Evolutionary conservation across 495 filamentous ascomycete species (phyloP), one percentile per base, ranked within the genome.

Genomic region (Sphaerosporella brunnea): DNA sequence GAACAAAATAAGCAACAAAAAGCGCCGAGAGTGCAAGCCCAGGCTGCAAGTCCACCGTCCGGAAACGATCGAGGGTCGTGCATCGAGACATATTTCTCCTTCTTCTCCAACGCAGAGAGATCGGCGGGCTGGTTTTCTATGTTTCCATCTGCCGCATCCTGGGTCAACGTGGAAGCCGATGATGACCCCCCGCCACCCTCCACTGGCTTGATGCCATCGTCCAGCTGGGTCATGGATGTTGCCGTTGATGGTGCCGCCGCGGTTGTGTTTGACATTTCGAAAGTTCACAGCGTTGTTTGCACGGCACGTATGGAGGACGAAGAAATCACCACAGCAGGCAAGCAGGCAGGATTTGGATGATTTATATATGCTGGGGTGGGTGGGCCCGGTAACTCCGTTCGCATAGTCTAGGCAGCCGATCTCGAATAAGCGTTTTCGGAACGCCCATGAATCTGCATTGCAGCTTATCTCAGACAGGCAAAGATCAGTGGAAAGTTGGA

Each of bases 41-140:
- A 84, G n/a, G 80, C 80, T 48, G 71, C 60, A 3, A 66, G 24
- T 1, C 80, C 80, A 38, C 78, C 78, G 62, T 84, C 79, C 4
- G 78, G 79, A 53, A 46, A 46, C 8, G 43, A 11, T 19, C 26
- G 9, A 5, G 43, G 43, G 20, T 36, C 13, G 43, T 46, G 43
- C 15, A 34, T n/a, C 25, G 43, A 46, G 9, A 46, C 18, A 20
- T 20, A 19, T n/a, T 25, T 34, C 25, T 46, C 43, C 3, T 46
- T 15, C 4, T 35, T 32, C 19, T 46, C 43, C 26, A 46, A 19
- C 16, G 15, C 23, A 5, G 19, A 25, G 7, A 46, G 2, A 25
- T 35, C 43, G n/a, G 10, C 43, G 8, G 8, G 4, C 8, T 7
- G 7, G 18, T 8, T 18, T 18, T 37, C 35, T 18, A 9, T 18